Conservation (phyloP, 176 grass and related monocot species). For the Juncus effusus region DNA sequence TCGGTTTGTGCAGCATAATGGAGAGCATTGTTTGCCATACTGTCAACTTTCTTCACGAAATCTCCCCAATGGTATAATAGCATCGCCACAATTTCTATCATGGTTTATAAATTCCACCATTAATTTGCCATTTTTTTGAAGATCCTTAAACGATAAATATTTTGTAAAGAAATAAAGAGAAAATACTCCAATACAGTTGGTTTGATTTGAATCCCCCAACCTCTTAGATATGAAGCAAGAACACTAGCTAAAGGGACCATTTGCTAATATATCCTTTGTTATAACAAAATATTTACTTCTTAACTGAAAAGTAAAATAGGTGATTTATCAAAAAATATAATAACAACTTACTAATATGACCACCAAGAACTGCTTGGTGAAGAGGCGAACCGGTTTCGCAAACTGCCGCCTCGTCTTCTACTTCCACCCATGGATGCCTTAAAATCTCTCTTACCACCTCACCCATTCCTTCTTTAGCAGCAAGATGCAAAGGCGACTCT, state of each 20-base stretch:
- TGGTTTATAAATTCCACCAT: background rate
- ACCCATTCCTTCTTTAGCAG: constrained; percentile 48
- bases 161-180: too few relatives aligned
- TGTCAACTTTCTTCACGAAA: constrained; percentile 30
- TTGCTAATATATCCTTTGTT: too few relatives aligned
- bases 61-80: constrained; percentile 28
- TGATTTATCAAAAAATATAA: background rate
- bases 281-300: too few relatives aligned
- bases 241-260: too few relatives aligned
- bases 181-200: too few relatives aligned
- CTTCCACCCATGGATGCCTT: constrained; percentile 26
- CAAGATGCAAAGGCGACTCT: constrained; percentile 63
- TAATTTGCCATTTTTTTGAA: too few relatives aligned
- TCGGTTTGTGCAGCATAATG: constrained; percentile 66
- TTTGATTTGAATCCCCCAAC: too few relatives aligned
- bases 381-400: constrained; percentile 45
- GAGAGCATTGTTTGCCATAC: constrained; percentile 42
- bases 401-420: constrained; percentile 8
- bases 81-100: constrained; percentile 47
- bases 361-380: constrained; percentile 65
- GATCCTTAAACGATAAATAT: too few relatives aligned
- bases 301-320: background rate
- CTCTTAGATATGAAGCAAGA: too few relatives aligned
- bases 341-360: constrained; percentile 42
- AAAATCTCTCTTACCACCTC: constrained; percentile 41